These are phyloP conservation scores for Saccharomycopsis fermentans DNA, from an alignment of 805 yeast species.

Conservation along the genomic window DNA sequence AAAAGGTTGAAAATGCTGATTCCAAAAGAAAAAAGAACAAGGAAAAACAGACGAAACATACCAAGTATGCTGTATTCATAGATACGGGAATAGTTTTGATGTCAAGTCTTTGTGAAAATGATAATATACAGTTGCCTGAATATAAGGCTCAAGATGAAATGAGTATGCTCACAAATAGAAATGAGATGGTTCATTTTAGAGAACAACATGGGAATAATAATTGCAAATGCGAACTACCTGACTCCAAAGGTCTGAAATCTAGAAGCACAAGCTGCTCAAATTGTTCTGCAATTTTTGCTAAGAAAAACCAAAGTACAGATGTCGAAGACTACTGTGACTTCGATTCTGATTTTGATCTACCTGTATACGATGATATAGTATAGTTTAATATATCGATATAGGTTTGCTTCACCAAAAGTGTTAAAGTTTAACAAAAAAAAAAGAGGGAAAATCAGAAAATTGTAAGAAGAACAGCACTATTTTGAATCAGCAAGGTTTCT, in stretches of 20 bases:
- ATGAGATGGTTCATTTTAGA: not conserved
- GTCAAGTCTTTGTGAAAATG: conserved; percentile 32
- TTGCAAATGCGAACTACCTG: not conserved
- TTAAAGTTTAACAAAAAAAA: too few relatives aligned
- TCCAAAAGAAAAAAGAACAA: not conserved
- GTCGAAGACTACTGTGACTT: too few relatives aligned
- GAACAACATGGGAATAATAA: not conserved
- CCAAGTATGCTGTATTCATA: conserved; percentile 71
- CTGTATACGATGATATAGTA: too few relatives aligned
- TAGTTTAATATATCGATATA: too few relatives aligned
- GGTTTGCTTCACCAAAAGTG: too few relatives aligned
- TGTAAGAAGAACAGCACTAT: too few relatives aligned
- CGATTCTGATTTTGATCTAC: too few relatives aligned
- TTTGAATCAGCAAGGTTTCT: too few relatives aligned
- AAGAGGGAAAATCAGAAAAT: too few relatives aligned
- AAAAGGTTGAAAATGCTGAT: not conserved
- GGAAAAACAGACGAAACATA: conserved; percentile 32
- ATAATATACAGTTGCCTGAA: conserved; percentile 30
- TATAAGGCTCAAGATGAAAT: not conserved
- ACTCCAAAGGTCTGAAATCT: not conserved
- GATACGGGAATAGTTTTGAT: conserved; percentile 61
- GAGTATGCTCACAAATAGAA: not conserved
- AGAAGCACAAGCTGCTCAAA: not conserved
- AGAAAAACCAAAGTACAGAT: not conserved
- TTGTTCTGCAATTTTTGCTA: not conserved